phyloP scores from a whole-genome alignment of 768 basidiomycete species.

The Suillus tomentosus region DNA sequence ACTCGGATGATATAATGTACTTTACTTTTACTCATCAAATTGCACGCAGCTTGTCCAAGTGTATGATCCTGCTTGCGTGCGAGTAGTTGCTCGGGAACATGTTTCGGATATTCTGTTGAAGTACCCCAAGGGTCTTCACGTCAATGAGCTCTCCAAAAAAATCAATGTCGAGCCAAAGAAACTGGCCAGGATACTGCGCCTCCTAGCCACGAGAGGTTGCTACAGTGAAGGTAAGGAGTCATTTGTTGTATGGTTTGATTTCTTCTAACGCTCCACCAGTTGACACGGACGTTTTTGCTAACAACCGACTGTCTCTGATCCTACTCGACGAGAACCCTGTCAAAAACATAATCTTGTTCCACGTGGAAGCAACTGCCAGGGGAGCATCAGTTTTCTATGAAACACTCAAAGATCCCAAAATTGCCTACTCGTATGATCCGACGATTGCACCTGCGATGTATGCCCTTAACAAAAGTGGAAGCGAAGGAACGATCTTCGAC shows the following conservation, averaged over 20 bases:
- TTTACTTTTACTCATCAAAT: neutral
- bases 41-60: conserved; percentile 25
- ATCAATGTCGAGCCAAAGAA: conserved; percentile 27
- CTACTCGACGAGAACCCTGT: conserved; percentile 20
- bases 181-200: conserved; percentile 15
- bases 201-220: conserved; percentile 31
- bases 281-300: conserved; percentile 31
- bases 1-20: neutral
- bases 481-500: conserved; percentile 26
- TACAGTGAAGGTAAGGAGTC: conserved; percentile 31
- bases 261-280: conserved; percentile 22
- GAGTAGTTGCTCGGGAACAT: conserved; percentile 30
- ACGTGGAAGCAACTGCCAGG: conserved; percentile 20
- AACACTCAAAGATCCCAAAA: conserved; percentile 26
- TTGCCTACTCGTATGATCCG: conserved; percentile 23
- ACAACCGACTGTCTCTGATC: conserved; percentile 32
- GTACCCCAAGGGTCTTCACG: conserved; percentile 33
- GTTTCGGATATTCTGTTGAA: conserved; percentile 30
- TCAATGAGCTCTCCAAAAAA: conserved; percentile 29
- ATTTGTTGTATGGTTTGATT: neutral
- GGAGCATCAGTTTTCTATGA: conserved; percentile 29
- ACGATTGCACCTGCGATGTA: conserved; percentile 24
- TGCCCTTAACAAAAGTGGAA: conserved; percentile 21
- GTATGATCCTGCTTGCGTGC: conserved; percentile 31
- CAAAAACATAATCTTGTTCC: conserved; percentile 23